A percentile compares a stretch with the other conserved stretches of the same genome.
Evolutionary conservation across 139 green algal species (phyloP).

Genomic region (Protoeuglena noctilucae): DNA sequence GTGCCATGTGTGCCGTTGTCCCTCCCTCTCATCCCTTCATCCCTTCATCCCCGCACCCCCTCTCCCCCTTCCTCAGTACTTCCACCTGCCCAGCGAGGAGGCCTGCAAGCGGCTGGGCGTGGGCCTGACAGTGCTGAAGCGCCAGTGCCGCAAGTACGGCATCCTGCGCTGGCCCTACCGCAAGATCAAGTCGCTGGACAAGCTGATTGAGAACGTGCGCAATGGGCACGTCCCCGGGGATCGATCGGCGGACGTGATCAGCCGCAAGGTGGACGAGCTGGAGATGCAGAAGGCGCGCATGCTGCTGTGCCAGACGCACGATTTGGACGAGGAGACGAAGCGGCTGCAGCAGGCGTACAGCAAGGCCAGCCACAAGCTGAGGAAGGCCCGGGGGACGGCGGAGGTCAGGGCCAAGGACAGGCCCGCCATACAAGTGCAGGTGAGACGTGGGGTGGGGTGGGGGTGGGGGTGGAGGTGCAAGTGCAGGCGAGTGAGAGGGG

Average conservation of each 20-base stretch:
- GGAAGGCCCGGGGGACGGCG: no score
- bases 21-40: no score
- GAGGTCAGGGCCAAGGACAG: no score
- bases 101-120: constrained; percentile 20
- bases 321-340: constrained; percentile 18
- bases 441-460: no score
- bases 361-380: constrained; percentile 17
- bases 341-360: constrained; percentile 15
- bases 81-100: constrained; percentile 23
- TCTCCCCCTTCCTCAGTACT: no score
- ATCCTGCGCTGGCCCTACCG: constrained; percentile 6
- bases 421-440: no score
- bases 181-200: not conserved
- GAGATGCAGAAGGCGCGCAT: constrained; percentile 11
- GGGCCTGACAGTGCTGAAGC: constrained; percentile 22
- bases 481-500: no score
- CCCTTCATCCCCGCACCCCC: no score
- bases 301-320: constrained; percentile 11
- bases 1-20: no score
- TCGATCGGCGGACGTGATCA: no score
- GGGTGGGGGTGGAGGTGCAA: no score
- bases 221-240: no score
- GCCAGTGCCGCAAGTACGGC: constrained; percentile 13
- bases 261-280: constrained; percentile 19
- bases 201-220: not conserved